phyloP scores from a whole-genome alignment of 305 asterid genomes.

The Rubia tinctorum region DNA sequence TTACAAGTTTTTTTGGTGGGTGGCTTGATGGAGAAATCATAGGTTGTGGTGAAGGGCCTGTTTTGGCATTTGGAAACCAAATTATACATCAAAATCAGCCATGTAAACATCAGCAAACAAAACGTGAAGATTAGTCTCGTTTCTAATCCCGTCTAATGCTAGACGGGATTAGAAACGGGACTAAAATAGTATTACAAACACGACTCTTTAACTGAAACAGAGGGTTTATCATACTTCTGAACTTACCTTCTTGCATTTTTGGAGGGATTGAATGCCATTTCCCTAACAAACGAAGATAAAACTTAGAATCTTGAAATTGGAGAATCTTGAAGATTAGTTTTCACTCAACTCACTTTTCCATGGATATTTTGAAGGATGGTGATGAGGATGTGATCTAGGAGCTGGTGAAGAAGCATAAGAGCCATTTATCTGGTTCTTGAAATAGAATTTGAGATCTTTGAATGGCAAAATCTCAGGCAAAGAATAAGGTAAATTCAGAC shows the following conservation, averaged over 20 bases:
- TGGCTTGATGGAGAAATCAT: slow-evolving; percentile 47
- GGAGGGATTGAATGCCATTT: slow-evolving; percentile 44
- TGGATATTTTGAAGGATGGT: slow-evolving; percentile 31
- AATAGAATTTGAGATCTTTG: slow-evolving; percentile 26
- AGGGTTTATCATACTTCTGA: slow-evolving; percentile 31
- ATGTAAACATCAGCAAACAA: neutral
- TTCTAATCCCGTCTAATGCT: neutral
- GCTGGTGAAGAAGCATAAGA: slow-evolving; percentile 32
- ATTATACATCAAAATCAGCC: slow-evolving; percentile 18
- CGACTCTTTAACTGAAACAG: neutral
- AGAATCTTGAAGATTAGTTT: slow-evolving; percentile 7
- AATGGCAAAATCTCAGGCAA: slow-evolving; percentile 33
- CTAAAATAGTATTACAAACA: neutral
- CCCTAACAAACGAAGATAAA: neutral
- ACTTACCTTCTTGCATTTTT: slow-evolving; percentile 38
- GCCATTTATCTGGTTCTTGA: slow-evolving; percentile 21
- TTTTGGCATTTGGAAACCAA: slow-evolving; percentile 33
- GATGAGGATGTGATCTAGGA: slow-evolving; percentile 28
- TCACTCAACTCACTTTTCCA: slow-evolving; percentile 41
- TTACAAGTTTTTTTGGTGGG: slow-evolving; percentile 26
- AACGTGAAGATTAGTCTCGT: neutral
- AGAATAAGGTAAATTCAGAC: slow-evolving; percentile 38
- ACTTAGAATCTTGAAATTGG: neutral
- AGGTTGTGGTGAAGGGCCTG: slow-evolving; percentile 38
- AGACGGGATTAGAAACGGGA: neutral